phyloP scores from a whole-genome alignment of 1,139 yeast species.

The Suzukiozyma palmioleophila region DNA sequence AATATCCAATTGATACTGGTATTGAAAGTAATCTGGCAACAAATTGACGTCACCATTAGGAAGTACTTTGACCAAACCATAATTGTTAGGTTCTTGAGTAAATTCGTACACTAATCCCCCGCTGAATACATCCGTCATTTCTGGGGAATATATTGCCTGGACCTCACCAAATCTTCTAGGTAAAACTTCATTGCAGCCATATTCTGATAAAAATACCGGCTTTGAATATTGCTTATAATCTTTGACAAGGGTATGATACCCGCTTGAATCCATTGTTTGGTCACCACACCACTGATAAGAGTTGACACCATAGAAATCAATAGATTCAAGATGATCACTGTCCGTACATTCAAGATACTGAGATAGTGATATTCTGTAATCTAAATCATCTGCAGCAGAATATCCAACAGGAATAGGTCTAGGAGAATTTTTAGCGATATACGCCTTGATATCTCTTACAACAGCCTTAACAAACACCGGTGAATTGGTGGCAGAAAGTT shows the following conservation, averaged over 20 bases:
- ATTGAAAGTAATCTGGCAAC: constrained; percentile 49
- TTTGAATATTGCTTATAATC: constrained; percentile 65
- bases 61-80: constrained; percentile 73
- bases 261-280: constrained; percentile 76
- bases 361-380: constrained; percentile 71
- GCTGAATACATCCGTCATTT: constrained; percentile 78
- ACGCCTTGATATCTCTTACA: constrained; percentile 73
- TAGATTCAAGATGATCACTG: constrained; percentile 52
- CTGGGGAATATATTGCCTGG: constrained; percentile 58
- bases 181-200: constrained; percentile 80
- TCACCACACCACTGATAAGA: constrained; percentile 98
- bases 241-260: constrained; percentile 69
- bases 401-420: constrained; percentile 87
- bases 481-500: constrained; percentile 61
- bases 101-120: constrained; percentile 94
- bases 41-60: constrained; percentile 52
- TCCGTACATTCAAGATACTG: constrained; percentile 75
- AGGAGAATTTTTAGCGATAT: constrained; percentile 53
- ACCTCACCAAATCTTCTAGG: constrained; percentile 86
- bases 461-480: constrained; percentile 76
- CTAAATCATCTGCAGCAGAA: constrained; percentile 88
- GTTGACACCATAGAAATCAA: constrained; percentile 93
- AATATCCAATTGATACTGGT: constrained; percentile 45
- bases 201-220: constrained; percentile 89
- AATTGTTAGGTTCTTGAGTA: constrained; percentile 82